Evolutionary conservation across 768 basidiomycete species (phyloP).

Genomic region (Leccinum subgranulosum): DNA sequence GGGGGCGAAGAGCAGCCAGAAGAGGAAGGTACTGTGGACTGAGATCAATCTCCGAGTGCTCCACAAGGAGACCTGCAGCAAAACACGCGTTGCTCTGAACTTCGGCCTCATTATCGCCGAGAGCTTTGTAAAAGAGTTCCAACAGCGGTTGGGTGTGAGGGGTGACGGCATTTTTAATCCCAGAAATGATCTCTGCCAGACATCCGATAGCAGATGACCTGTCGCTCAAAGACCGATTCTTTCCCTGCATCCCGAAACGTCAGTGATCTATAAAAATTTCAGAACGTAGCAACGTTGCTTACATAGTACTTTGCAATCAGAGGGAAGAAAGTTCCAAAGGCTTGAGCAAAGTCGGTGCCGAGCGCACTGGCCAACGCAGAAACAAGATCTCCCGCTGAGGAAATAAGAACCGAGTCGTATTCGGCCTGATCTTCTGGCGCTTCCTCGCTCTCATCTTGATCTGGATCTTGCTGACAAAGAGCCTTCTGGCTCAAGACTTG

Average conservation of each 20-base stretch:
- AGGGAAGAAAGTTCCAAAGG: constrained; percentile 85
- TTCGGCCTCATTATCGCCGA: constrained; percentile 84
- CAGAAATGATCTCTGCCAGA: constrained; percentile 92
- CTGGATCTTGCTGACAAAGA: constrained; percentile 94
- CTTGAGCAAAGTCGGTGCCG: constrained; percentile 78
- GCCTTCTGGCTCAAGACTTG: constrained; percentile 93
- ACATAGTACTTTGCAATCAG: constrained; percentile 92
- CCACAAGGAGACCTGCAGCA: constrained; percentile 86
- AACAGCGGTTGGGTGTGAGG: constrained; percentile 79
- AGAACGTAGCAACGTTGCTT: constrained; percentile 30
- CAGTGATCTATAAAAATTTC: neutral
- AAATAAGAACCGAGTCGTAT: constrained; percentile 94
- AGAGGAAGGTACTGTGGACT: constrained; percentile 76
- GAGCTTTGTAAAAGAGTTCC: constrained; percentile 79
- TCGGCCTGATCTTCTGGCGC: constrained; percentile 90
- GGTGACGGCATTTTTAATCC: constrained; percentile 84
- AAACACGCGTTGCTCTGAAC: constrained; percentile 97
- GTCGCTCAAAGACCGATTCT: constrained; percentile 84
- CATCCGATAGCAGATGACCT: constrained; percentile 91
- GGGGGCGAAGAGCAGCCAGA: constrained; percentile 73
- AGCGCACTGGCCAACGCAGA: constrained; percentile 81
- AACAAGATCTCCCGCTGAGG: constrained; percentile 92
- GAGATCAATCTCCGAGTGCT: constrained; percentile 80
- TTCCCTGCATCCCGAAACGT: constrained; percentile 49
- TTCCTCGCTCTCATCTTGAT: constrained; percentile 84